Evolutionary conservation across 139 green algal genomes (phyloP), one percentile per base, ranked within the genome.

Genomic region (Chlorokybus atmophyticus): DNA sequence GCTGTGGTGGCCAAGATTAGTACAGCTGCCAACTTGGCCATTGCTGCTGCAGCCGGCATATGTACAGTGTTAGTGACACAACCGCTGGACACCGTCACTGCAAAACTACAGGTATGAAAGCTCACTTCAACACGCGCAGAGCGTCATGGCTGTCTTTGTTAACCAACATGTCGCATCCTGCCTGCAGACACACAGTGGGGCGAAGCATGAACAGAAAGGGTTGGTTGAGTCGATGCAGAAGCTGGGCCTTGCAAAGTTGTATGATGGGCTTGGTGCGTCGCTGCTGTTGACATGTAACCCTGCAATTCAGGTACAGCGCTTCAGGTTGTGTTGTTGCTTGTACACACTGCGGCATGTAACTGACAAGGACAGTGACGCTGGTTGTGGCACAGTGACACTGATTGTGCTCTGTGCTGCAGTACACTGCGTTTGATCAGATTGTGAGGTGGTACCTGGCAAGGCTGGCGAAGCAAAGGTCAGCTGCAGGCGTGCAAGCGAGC

Each of bases 51-150:
- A 3, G 70, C 70, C 25, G 70, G 59, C 6, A 39, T 27, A 4
- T 41, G 50, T 30, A 78, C 63, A 26, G 59, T 63, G 2, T 29
- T 76, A 26, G 26, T 75, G 1, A 78, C 67, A 2, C 59, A 71
- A 57, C 63, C 63, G 8, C 32, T 67, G 40, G 63, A 71, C 57
- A 71, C 63, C 14, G 23, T 54, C 19, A 54, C 63, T 26, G 40
- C 57, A 4, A 39, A 55, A 44, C 14, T 10, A 10, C 14, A 67
- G 60, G 63, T 55, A 68, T 49, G 67, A 55, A 23, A 71, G 57
- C 49, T 17, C 25, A 21, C 24, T 52, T 24, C 50, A 51, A 19
- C 8, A 54, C 21, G 29, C 30, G 19, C 21, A 31, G 28, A n/a
- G 55, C 25, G 21, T 67, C 25, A 23, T 60, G 35, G 5, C 35